Evolutionary conservation across 331 rosid genomes (phyloP).

Genomic region (Saraca asoca): DNA sequence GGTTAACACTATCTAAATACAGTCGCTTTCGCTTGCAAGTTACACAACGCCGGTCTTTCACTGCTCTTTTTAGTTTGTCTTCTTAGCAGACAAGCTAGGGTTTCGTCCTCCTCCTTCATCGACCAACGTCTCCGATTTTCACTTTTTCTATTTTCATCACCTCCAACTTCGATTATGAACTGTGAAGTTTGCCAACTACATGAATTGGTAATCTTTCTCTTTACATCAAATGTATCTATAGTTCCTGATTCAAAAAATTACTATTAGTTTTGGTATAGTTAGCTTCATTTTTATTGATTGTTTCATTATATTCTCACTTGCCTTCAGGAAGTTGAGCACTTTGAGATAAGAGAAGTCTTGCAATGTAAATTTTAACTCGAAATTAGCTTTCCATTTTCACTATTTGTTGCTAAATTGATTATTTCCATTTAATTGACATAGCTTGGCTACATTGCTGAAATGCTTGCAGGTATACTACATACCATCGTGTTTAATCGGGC

Average conservation of each 20-base stretch:
- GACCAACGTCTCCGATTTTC: not conserved
- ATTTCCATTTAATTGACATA: slow-evolving; percentile 21
- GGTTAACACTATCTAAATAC: too few relatives aligned
- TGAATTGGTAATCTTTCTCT: slow-evolving; percentile 59
- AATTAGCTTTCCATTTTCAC: not conserved
- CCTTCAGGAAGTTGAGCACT: slow-evolving; percentile 79
- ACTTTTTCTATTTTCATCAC: not conserved
- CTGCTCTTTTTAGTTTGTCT: not conserved
- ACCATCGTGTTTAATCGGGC: slow-evolving; percentile 92
- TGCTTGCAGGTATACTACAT: slow-evolving; percentile 83
- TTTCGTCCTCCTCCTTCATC: slow-evolving; percentile 16
- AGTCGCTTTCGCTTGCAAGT: too few relatives aligned
- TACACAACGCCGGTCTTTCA: too few relatives aligned
- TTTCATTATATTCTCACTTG: not conserved
- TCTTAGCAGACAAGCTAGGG: slow-evolving; percentile 35
- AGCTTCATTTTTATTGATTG: not conserved
- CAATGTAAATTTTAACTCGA: slow-evolving; percentile 59
- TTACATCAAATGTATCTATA: not conserved
- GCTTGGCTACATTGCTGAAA: not conserved
- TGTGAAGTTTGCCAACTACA: slow-evolving; percentile 96
- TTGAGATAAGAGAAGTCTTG: slow-evolving; percentile 87
- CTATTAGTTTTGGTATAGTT: not conserved
- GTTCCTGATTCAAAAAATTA: not conserved
- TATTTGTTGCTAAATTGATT: not conserved
- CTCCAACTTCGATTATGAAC: slow-evolving; percentile 57